These are phyloP conservation scores for Penicillium nucicola DNA, from an alignment of 495 filamentous ascomycete species.

Conservation along the genomic window DNA sequence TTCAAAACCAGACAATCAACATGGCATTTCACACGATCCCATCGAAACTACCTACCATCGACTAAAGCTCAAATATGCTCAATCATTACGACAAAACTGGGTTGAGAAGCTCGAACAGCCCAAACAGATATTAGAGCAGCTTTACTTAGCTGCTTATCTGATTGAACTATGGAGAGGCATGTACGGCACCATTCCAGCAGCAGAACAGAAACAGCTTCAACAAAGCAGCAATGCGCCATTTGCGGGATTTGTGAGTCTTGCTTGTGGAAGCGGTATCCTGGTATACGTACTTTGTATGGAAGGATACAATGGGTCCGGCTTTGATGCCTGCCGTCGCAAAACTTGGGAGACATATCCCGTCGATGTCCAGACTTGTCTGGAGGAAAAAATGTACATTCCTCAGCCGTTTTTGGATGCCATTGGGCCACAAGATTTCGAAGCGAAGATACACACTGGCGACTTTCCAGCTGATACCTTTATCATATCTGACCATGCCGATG, in stretches of 20 bases:
- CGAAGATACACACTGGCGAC: slow-evolving; percentile 60
- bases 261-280: slow-evolving; percentile 93
- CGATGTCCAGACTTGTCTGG: slow-evolving; percentile 52
- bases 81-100: slow-evolving; percentile 65
- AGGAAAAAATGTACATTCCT: slow-evolving; percentile 74
- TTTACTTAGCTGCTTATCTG: slow-evolving; percentile 88
- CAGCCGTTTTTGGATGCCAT: slow-evolving; percentile 43
- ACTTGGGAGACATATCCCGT: slow-evolving; percentile 73
- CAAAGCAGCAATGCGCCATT: slow-evolving; percentile 40
- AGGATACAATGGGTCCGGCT: slow-evolving; percentile 84
- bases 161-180: slow-evolving; percentile 90
- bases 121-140: slow-evolving; percentile 94
- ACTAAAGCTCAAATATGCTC: slow-evolving; percentile 76
- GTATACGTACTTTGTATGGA: slow-evolving; percentile 79
- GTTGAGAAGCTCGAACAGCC: slow-evolving; percentile 79
- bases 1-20: not conserved
- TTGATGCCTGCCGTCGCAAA: slow-evolving; percentile 80
- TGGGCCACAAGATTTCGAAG: slow-evolving; percentile 11
- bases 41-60: slow-evolving; percentile 78
- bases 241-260: slow-evolving; percentile 92
- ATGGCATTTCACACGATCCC: slow-evolving; percentile 63
- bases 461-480: slow-evolving; percentile 82
- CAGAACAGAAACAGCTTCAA: slow-evolving; percentile 9
- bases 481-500: slow-evolving; percentile 94
- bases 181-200: slow-evolving; percentile 50